Percentiles rank a stretch among this genome's conserved stretches.
These are phyloP conservation scores for Cenchrus purpureus DNA, from an alignment of 176 grass and related monocot genomes.

Conservation along the genomic window DNA sequence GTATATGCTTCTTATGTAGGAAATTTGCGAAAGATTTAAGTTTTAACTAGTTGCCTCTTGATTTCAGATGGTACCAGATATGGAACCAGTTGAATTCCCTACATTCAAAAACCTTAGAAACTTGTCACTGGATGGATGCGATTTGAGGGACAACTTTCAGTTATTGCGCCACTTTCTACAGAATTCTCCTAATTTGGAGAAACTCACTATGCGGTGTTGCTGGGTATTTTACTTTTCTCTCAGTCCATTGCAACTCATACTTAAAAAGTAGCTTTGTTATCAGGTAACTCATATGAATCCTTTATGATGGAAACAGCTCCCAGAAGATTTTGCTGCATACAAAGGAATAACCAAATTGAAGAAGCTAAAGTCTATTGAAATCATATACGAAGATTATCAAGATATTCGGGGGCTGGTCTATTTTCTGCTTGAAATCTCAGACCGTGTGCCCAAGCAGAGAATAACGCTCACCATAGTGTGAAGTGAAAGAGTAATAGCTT, in stretches of 20 bases:
- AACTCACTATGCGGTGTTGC: neutral
- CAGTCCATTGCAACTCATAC: neutral
- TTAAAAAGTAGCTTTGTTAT: neutral
- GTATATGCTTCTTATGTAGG: too few relatives aligned
- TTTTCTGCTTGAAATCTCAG: too few relatives aligned
- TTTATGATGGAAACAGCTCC: neutral
- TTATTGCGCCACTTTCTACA: neutral
- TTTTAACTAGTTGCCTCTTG: too few relatives aligned
- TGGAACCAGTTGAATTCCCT: neutral
- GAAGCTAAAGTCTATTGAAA: too few relatives aligned
- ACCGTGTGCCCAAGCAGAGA: too few relatives aligned
- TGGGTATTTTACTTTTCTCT: neutral
- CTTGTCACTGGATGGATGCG: neutral
- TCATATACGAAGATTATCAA: too few relatives aligned
- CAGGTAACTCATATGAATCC: neutral
- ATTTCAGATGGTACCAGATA: neutral
- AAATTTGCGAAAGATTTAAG: too few relatives aligned
- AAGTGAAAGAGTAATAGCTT: too few relatives aligned
- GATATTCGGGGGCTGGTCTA: too few relatives aligned
- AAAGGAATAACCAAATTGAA: too few relatives aligned
- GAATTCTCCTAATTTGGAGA: neutral
- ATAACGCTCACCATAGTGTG: too few relatives aligned
- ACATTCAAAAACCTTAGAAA: neutral
- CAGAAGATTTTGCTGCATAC: neutral
- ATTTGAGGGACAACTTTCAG: neutral